These are phyloP conservation scores for Phytophthora hibernalis DNA, from an alignment of 352 stramenopile genomes.

Conservation along the genomic window DNA sequence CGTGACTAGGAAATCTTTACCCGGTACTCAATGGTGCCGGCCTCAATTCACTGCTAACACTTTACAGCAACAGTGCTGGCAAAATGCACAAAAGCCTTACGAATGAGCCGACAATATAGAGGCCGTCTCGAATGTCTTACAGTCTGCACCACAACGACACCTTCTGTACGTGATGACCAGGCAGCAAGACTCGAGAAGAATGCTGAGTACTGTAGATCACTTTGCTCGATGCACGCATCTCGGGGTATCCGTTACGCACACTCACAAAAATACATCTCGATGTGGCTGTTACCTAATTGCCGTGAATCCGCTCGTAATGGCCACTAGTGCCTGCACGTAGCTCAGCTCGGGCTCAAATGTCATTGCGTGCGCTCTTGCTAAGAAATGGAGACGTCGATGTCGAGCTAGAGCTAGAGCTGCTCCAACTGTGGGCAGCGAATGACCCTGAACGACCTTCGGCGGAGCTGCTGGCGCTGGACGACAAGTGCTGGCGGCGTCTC, in stretches of 20 bases:
- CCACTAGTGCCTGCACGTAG: conserved; percentile 5
- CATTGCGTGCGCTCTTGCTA: conserved; percentile 24
- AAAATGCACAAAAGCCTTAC: too few species aligned
- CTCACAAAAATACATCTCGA: conserved; percentile 29
- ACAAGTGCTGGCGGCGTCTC: conserved; percentile 35
- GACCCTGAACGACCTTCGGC: conserved; percentile 15
- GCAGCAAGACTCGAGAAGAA: background rate
- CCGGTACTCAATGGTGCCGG: too few species aligned
- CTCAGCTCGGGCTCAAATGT: conserved; percentile 8
- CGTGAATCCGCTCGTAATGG: conserved; percentile 30
- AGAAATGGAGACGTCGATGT: conserved; percentile 12
- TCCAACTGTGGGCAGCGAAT: conserved; percentile 29
- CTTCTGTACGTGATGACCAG: background rate
- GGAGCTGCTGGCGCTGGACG: conserved; percentile 25
- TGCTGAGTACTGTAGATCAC: too few species aligned
- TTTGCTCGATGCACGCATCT: background rate
- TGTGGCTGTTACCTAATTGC: conserved; percentile 28
- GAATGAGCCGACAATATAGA: too few species aligned
- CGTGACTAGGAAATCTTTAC: too few species aligned
- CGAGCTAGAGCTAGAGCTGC: conserved; percentile 31
- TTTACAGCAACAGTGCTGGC: too few species aligned
- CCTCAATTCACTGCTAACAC: too few species aligned
- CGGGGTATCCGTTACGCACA: conserved; percentile 16
- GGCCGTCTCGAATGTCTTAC: too few species aligned
- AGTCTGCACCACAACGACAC: too few species aligned